Conservation (phyloP, 2,329 filamentous ascomycete species). For the Penicillium concentricum region DNA sequence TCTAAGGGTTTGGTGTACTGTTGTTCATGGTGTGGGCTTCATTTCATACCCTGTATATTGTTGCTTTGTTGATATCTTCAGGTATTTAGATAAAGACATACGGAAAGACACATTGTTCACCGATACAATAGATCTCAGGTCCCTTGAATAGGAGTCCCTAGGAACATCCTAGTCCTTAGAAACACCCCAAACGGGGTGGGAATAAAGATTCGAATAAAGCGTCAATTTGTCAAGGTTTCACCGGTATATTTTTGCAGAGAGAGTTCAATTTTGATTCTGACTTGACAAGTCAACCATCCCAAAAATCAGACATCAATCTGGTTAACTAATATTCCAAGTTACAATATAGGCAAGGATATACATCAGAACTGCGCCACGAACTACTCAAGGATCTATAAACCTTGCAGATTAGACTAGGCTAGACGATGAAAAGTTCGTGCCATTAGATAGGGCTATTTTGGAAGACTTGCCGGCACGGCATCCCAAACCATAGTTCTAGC, state of each 20-base stretch:
- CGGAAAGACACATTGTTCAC: neutral
- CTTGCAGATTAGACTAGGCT: neutral
- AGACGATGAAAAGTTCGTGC: neutral
- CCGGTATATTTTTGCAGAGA: too few species aligned
- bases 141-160: neutral
- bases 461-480: neutral
- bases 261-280: too few species aligned
- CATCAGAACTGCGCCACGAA: neutral
- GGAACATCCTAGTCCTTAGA: neutral
- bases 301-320: neutral
- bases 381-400: neutral
- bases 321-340: neutral
- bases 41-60: neutral
- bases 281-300: too few species aligned
- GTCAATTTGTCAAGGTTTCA: neutral
- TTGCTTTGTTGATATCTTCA: neutral
- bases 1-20: neutral
- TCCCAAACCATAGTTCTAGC: neutral
- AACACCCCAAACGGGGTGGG: neutral
- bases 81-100: neutral
- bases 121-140: neutral
- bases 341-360: neutral
- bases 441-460: too few species aligned
- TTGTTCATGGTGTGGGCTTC: neutral
- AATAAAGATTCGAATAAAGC: neutral